A percentile compares a stretch with the other conserved stretches of the same genome.
Conservation (phyloP, 2,329 filamentous ascomycete species). For the Magnaporthiopsis incrustans region DNA sequence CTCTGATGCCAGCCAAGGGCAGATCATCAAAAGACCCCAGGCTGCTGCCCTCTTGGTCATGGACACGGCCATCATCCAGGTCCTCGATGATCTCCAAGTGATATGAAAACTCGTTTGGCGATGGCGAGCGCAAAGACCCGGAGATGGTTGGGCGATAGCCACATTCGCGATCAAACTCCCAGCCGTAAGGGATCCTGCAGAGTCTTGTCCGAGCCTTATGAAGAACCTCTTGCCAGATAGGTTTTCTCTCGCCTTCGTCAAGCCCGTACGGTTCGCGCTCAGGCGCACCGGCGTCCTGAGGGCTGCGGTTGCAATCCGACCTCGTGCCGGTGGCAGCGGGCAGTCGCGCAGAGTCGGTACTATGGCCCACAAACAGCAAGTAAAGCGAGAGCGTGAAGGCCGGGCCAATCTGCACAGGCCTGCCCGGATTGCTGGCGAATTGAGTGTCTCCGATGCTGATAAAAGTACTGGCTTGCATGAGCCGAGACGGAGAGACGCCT, state of each 20-base stretch:
- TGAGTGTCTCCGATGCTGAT: constrained; percentile 80
- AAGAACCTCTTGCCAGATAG: constrained; percentile 93
- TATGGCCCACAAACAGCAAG: constrained; percentile 86
- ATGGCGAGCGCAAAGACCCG: background rate
- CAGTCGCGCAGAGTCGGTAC: constrained; percentile 6
- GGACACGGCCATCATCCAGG: constrained; percentile 50
- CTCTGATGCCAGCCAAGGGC: constrained; percentile 37
- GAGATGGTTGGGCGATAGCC: constrained; percentile 21
- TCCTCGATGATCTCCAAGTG: constrained; percentile 79
- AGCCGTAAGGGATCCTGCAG: constrained; percentile 55
- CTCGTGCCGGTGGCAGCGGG: constrained; percentile 7
- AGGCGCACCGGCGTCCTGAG: constrained; percentile 14
- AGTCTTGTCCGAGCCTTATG: constrained; percentile 86
- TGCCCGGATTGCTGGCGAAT: constrained; percentile 57
- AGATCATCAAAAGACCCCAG: constrained; percentile 32
- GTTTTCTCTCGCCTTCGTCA: constrained; percentile 48
- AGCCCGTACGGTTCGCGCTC: constrained; percentile 39
- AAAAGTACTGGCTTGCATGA: constrained; percentile 89
- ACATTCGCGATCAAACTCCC: constrained; percentile 32
- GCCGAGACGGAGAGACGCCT: constrained; percentile 79
- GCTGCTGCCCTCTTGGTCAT: constrained; percentile 31
- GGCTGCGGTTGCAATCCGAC: constrained; percentile 9
- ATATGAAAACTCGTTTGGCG: constrained; percentile 55
- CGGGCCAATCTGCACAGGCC: constrained; percentile 75
- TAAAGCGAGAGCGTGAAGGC: constrained; percentile 83